These are phyloP conservation scores for Wickerhamomyces sydowiorum DNA, from an alignment of 805 yeast species.

Conservation along the genomic window DNA sequence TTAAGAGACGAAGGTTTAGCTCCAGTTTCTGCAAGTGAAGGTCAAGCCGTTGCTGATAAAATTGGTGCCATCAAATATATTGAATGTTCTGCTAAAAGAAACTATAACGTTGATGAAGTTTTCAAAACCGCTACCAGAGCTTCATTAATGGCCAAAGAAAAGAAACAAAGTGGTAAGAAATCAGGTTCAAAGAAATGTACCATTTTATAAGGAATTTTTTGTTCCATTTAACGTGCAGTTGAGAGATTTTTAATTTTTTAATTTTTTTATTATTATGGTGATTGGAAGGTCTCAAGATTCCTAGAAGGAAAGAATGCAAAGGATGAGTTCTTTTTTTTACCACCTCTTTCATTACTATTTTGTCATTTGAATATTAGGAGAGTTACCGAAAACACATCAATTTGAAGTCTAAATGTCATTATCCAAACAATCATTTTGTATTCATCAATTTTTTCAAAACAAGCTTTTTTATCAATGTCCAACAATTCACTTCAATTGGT, in stretches of 20 bases:
- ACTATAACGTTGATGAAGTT: constrained; percentile 89
- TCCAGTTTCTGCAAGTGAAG: constrained; percentile 80
- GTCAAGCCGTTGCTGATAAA: constrained; percentile 81
- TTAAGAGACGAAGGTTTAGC: constrained; percentile 69
- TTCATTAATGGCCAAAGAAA: constrained; percentile 52
- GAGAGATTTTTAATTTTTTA: no score
- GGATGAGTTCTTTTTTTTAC: no score
- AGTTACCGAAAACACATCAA: no score
- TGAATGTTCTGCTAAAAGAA: constrained; percentile 91
- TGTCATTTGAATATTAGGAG: no score
- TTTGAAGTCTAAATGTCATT: no score
- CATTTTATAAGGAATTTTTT: constrained; percentile 44
- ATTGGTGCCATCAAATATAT: constrained; percentile 83
- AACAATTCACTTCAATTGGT: no score
- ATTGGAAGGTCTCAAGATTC: neutral
- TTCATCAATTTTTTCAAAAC: no score
- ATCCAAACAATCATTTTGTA: no score
- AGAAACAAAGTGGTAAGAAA: constrained; percentile 39
- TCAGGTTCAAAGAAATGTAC: constrained; percentile 45
- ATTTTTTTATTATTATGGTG: neutral
- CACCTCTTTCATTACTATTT: no score
- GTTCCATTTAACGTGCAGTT: no score
- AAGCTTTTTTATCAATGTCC: no score
- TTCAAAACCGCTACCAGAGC: constrained; percentile 92
- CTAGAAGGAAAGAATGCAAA: no score